phyloP scores from a whole-genome alignment of 768 basidiomycete genomes.

The Kwoniella heveanensis region DNA sequence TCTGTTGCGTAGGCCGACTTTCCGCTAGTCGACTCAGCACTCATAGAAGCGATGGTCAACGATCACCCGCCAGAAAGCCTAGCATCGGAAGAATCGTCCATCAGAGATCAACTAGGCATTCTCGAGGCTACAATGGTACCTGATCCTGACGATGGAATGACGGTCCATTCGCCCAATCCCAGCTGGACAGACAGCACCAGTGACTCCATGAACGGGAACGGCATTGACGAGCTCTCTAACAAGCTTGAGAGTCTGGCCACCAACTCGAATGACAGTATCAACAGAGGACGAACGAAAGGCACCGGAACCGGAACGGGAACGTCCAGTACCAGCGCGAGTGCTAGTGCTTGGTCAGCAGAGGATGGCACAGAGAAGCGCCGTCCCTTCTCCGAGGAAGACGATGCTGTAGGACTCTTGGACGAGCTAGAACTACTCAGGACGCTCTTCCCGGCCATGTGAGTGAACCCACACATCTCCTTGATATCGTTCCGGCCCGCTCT shows the following conservation, averaged over 20 bases:
- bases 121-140: conserved; percentile 46
- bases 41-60: conserved; percentile 40
- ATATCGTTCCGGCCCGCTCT: too few relatives aligned
- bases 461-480: neutral
- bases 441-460: conserved; percentile 42
- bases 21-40: conserved; percentile 35
- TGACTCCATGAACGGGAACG: conserved; percentile 5
- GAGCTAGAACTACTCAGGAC: conserved; percentile 35
- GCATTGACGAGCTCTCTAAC: conserved; percentile 14
- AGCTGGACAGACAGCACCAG: conserved; percentile 19
- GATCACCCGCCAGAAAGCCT: conserved; percentile 33
- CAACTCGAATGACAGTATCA: neutral
- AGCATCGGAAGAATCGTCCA: conserved; percentile 13
- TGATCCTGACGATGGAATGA: conserved; percentile 26
- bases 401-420: conserved; percentile 17
- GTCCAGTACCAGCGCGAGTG: neutral
- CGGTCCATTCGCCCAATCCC: conserved; percentile 1
- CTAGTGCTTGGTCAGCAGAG: neutral
- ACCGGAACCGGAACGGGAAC: neutral
- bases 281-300: neutral
- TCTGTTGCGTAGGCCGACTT: conserved; percentile 35
- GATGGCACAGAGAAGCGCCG: neutral
- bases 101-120: conserved; percentile 44
- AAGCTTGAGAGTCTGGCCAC: conserved; percentile 5
- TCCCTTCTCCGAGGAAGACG: conserved; percentile 4